These are phyloP conservation scores for carrot (Daucus carota) DNA, from an alignment of 129 eudicot genomes.

Conservation along the genomic window DH1_v3.0 NC_030387.2:30188001-30188500, in stretches of 20 bases:
- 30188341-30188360: constrained; percentile 36
- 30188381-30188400: constrained; percentile 13
- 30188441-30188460: constrained; percentile 28
- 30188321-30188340: constrained; percentile 32
- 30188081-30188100: constrained; percentile 34
- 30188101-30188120: constrained; percentile 31
- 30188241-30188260: constrained; percentile 32
- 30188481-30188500: constrained; percentile 33
- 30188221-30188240: constrained; percentile 22
- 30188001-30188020: constrained; percentile 26
- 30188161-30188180: constrained; percentile 35
- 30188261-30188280: constrained; percentile 31
- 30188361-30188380: constrained; percentile 16
- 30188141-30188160: constrained; percentile 19
- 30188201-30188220: neutral
- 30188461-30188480: constrained; percentile 20
- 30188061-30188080: constrained; percentile 25
- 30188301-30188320: constrained; percentile 29
- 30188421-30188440: constrained; percentile 25
- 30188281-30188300: constrained; percentile 21
- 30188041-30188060: constrained; percentile 10
- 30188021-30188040: constrained; percentile 21
- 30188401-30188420: constrained; percentile 1
- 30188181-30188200: neutral
- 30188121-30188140: constrained; percentile 18